Evolutionary conservation across 2,329 filamentous ascomycete species (phyloP).

Genomic region (Emmonsiellopsis sp.): DNA sequence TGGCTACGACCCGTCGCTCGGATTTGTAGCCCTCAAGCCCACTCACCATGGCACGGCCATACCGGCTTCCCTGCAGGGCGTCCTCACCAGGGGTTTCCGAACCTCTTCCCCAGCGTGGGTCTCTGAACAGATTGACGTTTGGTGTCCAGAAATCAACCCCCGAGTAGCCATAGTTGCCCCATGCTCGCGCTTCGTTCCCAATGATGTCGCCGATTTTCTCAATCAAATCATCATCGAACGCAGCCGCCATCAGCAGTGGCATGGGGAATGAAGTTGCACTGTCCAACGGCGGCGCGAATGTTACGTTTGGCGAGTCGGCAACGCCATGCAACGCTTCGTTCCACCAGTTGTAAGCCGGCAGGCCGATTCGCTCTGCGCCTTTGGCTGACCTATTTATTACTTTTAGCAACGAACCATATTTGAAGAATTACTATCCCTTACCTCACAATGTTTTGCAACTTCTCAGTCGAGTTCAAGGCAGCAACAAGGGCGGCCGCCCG

Average conservation of each 20-base stretch:
- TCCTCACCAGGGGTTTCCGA: conserved; percentile 52
- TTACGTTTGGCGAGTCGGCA: conserved; percentile 36
- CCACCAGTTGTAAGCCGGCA: conserved; percentile 52
- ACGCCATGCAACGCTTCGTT: conserved; percentile 49
- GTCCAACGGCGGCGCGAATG: conserved; percentile 45
- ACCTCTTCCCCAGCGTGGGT: conserved; percentile 53
- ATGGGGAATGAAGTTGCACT: conserved; percentile 54
- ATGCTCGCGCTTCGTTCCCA: conserved; percentile 51
- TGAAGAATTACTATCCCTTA: conserved; percentile 6
- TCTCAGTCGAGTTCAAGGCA: conserved; percentile 41
- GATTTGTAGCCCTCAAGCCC: conserved; percentile 40
- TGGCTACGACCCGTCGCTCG: conserved; percentile 38
- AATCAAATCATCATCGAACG: conserved; percentile 54
- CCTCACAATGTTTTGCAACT: conserved; percentile 40
- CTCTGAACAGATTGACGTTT: conserved; percentile 55
- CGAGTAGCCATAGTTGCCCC: conserved; percentile 46
- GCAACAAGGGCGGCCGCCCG: conserved; percentile 39
- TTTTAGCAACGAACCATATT: not conserved
- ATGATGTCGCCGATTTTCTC: conserved; percentile 40
- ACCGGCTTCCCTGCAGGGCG: conserved; percentile 38
- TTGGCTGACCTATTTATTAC: not conserved
- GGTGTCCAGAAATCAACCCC: conserved; percentile 47
- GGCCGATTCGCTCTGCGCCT: conserved; percentile 44
- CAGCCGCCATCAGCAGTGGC: conserved; percentile 50
- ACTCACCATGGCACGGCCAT: conserved; percentile 40